Conservation (phyloP, 257 asterid species). For the Nicotiana paniculata region DNA sequence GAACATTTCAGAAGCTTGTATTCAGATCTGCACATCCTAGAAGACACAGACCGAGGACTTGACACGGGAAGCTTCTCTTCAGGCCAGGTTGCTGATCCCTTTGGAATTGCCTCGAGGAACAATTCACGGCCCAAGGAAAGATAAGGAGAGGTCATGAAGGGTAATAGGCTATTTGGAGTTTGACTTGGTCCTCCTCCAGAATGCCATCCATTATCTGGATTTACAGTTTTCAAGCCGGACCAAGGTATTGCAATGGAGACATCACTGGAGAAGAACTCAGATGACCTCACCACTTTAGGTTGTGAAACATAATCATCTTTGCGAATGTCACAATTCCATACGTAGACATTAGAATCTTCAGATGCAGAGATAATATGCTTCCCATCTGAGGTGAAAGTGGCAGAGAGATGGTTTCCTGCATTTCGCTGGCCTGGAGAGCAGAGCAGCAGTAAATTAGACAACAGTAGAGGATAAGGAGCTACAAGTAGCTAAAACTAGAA, state of each 20-base stretch:
- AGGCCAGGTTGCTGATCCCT: constrained; percentile 94
- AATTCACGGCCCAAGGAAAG: constrained; percentile 55
- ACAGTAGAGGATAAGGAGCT: neutral
- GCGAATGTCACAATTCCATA: constrained; percentile 50
- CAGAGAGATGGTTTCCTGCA: constrained; percentile 51
- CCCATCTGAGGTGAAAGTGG: constrained; percentile 64
- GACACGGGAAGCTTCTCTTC: constrained; percentile 84
- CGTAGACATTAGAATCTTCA: constrained; percentile 64
- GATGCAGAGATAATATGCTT: constrained; percentile 72
- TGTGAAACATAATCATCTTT: constrained; percentile 22
- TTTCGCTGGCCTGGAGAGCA: constrained; percentile 51
- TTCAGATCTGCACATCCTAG: constrained; percentile 57
- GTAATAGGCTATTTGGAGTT: constrained; percentile 26
- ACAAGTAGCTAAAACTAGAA: neutral
- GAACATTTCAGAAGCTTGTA: constrained; percentile 61
- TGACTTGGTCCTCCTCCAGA: constrained; percentile 13
- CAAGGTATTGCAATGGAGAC: constrained; percentile 85
- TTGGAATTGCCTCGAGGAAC: constrained; percentile 48
- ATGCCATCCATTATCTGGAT: constrained; percentile 16
- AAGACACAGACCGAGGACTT: constrained; percentile 20
- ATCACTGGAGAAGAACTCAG: constrained; percentile 58
- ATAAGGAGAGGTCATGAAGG: constrained; percentile 40
- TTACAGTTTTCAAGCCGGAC: constrained; percentile 44
- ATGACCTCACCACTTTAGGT: constrained; percentile 41
- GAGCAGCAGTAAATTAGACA: neutral